Conservation (phyloP, 2,329 filamentous ascomycete genomes). For the Acarospora socialis region DNA sequence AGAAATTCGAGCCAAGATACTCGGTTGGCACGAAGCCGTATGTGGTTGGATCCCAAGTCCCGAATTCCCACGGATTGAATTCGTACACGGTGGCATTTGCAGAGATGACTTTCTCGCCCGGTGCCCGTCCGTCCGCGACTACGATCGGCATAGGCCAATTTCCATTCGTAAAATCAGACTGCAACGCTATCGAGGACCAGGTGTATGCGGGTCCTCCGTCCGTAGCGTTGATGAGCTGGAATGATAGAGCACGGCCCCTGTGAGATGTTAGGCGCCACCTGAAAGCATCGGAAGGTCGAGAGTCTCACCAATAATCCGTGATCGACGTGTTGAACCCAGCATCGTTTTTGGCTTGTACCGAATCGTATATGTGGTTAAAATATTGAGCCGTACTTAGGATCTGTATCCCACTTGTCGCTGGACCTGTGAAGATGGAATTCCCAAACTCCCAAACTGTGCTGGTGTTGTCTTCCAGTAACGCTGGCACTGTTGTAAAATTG, state of each 20-base stretch:
- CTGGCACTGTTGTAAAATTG: slow-evolving; percentile 59
- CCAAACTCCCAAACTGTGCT: slow-evolving; percentile 47
- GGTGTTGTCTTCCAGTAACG: slow-evolving; percentile 36
- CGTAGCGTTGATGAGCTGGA: slow-evolving; percentile 65
- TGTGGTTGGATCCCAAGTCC: slow-evolving; percentile 58
- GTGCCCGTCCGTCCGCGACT: slow-evolving; percentile 52
- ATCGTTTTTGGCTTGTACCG: slow-evolving; percentile 46
- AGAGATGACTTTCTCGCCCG: slow-evolving; percentile 46
- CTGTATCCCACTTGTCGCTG: slow-evolving; percentile 35
- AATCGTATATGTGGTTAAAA: slow-evolving; percentile 43
- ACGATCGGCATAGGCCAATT: slow-evolving; percentile 59
- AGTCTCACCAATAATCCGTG: slow-evolving; percentile 73
- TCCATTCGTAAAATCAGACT: slow-evolving; percentile 47
- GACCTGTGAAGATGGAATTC: slow-evolving; percentile 48
- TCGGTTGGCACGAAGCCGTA: slow-evolving; percentile 56
- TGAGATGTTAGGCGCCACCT: slow-evolving; percentile 3
- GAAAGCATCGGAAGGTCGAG: no score
- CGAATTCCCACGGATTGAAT: slow-evolving; percentile 68
- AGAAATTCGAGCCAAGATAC: slow-evolving; percentile 62
- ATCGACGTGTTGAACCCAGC: slow-evolving; percentile 56
- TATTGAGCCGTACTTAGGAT: slow-evolving; percentile 46
- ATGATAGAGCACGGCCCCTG: slow-evolving; percentile 62
- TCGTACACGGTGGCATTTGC: slow-evolving; percentile 64
- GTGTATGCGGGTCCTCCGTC: slow-evolving; percentile 65
- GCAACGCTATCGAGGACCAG: slow-evolving; percentile 61